Evolutionary conservation across 345 rosid genomes (phyloP), one percentile per base, ranked within the genome.

Genomic region (Mallotus nudiflorus): DNA sequence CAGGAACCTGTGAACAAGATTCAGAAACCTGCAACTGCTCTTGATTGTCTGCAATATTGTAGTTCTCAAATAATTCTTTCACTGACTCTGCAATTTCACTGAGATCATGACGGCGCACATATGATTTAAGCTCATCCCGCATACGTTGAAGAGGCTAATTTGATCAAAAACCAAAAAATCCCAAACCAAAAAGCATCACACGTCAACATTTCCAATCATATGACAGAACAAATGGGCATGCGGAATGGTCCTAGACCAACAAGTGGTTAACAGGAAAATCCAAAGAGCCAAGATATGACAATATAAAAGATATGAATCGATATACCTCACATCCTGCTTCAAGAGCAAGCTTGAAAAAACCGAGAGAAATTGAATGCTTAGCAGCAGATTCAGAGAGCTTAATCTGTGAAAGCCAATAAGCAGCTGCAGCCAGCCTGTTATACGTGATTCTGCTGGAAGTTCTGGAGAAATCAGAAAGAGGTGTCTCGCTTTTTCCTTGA

Each of bases 291-390:
- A n/a, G 45, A 15, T 24, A 62, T 4, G 5, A 62, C 11, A 12
- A 40, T 16, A 7, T 2, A 22, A 14, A n/a, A 35, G 6, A 16
- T 11, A 24, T 4, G 22, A 37, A 57, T 19, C 15, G 20, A n/a
- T 27, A 28, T 74, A 94, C 98, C 96, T 91, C 84, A 69, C 96
- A 90, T 55, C 92, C 96, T 19, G 93, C 97, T 69, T 86, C 91
- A 9, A 84, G 72, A 64, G 93, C 97, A 59, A 95, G 97, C 78
- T 87, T 91, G 78, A 95, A 91, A 72, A 95, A 91, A 9, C 92
- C 97, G 13, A 95, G 89, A 5, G 99, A 87, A 56, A 95, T 73
- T 0, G 91, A 79, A 48, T 95, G 98, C 81, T 86, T 88, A 7
- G 83, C 87, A 54, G 79, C 89, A 10, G 92, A 80, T 78, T 94